Conservation (phyloP, 2,329 filamentous ascomycete genomes). For the Epichloe baconii region DNA sequence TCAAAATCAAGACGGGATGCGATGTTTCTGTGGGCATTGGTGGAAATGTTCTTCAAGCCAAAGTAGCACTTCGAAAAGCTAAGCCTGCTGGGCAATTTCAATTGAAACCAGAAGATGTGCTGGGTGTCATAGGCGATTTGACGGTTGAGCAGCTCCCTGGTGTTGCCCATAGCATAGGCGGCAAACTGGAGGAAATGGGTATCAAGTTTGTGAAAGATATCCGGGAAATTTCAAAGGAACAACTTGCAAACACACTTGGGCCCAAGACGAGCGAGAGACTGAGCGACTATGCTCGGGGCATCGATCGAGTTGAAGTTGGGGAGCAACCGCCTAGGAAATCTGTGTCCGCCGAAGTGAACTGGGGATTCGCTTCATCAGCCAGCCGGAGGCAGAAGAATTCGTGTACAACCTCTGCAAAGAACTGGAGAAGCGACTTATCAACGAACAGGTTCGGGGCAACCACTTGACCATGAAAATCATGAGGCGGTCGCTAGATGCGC, state of each 20-base stretch:
- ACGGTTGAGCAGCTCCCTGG: slow-evolving; percentile 69
- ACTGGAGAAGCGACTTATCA: slow-evolving; percentile 64
- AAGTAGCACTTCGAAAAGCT: slow-evolving; percentile 77
- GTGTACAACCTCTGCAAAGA: slow-evolving; percentile 75
- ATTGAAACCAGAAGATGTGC: slow-evolving; percentile 65
- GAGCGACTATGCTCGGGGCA: slow-evolving; percentile 79
- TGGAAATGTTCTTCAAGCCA: slow-evolving; percentile 79
- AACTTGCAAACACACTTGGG: slow-evolving; percentile 58
- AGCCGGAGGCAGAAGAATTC: slow-evolving; percentile 90
- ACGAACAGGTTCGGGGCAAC: slow-evolving; percentile 75
- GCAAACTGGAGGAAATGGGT: slow-evolving; percentile 78
- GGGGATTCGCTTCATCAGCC: slow-evolving; percentile 89
- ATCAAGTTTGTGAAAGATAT: slow-evolving; percentile 76
- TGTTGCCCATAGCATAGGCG: slow-evolving; percentile 79
- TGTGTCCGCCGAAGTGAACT: slow-evolving; percentile 93
- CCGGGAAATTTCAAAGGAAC: slow-evolving; percentile 62
- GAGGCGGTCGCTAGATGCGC: slow-evolving; percentile 73
- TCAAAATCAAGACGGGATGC: slow-evolving; percentile 68
- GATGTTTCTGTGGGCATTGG: slow-evolving; percentile 89
- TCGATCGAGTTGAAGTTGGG: slow-evolving; percentile 76
- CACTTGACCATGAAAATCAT: slow-evolving; percentile 93
- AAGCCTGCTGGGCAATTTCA: slow-evolving; percentile 92
- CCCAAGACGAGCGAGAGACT: slow-evolving; percentile 88
- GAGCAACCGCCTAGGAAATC: slow-evolving; percentile 80
- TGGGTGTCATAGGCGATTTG: slow-evolving; percentile 64